Percentiles rank a stretch among this genome's conserved stretches.
Conservation (phyloP, 2,329 filamentous ascomycete species). For the Ilyonectria destructans region DNA sequence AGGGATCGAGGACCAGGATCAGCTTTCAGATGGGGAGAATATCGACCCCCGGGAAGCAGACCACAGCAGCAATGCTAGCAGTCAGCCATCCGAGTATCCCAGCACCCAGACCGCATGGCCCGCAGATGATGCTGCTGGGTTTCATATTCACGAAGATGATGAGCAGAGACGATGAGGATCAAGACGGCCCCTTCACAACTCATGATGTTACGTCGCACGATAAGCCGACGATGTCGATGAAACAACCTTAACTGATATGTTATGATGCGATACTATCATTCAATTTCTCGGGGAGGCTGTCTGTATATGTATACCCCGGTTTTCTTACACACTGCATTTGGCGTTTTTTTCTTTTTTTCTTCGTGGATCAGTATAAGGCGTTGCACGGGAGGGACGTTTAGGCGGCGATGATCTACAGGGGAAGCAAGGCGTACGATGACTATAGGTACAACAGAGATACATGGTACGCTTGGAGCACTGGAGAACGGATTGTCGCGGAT, state of each 20-base stretch:
- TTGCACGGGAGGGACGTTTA: conserved; percentile 13
- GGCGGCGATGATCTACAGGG: conserved; percentile 22
- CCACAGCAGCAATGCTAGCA: conserved; percentile 60
- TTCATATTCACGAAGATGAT: conserved; percentile 61
- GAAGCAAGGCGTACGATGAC: conserved; percentile 22
- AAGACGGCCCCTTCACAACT: conserved; percentile 1
- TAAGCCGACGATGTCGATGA: conserved; percentile 16
- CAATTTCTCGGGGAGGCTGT: not conserved
- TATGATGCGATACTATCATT: conserved; percentile 7
- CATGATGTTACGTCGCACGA: conserved; percentile 3
- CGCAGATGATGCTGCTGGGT: conserved; percentile 49
- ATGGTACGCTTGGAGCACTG: conserved; percentile 9
- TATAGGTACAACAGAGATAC: conserved; percentile 6
- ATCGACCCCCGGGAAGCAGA: conserved; percentile 59
- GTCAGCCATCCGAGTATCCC: conserved; percentile 71
- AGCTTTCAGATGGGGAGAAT: conserved; percentile 67
- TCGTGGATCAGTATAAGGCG: conserved; percentile 24
- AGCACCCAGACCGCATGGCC: conserved; percentile 65
- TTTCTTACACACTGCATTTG: conserved; percentile 18
- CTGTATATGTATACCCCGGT: conserved; percentile 6
- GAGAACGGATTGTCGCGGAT: conserved; percentile 1
- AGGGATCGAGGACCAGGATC: conserved; percentile 68
- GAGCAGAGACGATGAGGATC: conserved; percentile 41
- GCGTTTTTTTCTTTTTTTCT: conserved; percentile 31
- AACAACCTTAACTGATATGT: conserved; percentile 9